Evolutionary conservation across 768 basidiomycete species (phyloP).

Genomic region (Mrakia gelida): DNA sequence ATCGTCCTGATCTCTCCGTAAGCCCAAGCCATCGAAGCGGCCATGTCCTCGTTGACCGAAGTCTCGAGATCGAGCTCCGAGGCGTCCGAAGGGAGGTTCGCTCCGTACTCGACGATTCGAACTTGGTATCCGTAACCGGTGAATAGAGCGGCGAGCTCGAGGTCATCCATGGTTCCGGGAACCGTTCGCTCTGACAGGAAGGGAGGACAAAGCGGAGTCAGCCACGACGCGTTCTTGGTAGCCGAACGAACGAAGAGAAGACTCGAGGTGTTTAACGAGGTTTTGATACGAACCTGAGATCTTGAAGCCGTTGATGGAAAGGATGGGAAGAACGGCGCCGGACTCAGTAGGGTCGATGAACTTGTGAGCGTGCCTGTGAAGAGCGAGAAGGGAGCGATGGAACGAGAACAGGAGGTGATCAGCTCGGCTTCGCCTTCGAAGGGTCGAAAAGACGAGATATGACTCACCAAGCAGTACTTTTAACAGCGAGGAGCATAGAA

Average conservation of each 20-base stretch:
- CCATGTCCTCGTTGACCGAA: slow-evolving; percentile 65
- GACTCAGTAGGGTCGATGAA: slow-evolving; percentile 85
- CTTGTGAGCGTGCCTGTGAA: slow-evolving; percentile 53
- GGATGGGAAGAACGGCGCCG: slow-evolving; percentile 84
- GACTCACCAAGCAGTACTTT: slow-evolving; percentile 57
- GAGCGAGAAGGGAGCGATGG: background rate
- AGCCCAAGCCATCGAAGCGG: slow-evolving; percentile 71
- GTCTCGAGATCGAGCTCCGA: slow-evolving; percentile 40
- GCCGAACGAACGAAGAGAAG: slow-evolving; percentile 13
- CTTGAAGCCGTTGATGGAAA: slow-evolving; percentile 63
- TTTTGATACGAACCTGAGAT: slow-evolving; percentile 29
- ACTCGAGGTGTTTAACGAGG: slow-evolving; percentile 32
- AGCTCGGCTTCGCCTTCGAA: too few relatives aligned
- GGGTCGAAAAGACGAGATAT: too few relatives aligned
- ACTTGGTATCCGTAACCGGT: slow-evolving; percentile 75
- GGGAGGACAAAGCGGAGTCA: slow-evolving; percentile 13
- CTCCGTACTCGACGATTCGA: slow-evolving; percentile 63
- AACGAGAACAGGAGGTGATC: too few relatives aligned
- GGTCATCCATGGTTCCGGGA: slow-evolving; percentile 84
- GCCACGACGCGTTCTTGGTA: background rate
- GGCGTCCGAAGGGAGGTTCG: slow-evolving; percentile 25
- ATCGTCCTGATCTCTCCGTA: slow-evolving; percentile 61
- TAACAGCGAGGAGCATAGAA: too few relatives aligned
- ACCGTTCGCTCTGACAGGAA: slow-evolving; percentile 65
- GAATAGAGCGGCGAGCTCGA: slow-evolving; percentile 56